Conservation (phyloP, 768 basidiomycete genomes). For the Boletus pseudopeckii region DNA sequence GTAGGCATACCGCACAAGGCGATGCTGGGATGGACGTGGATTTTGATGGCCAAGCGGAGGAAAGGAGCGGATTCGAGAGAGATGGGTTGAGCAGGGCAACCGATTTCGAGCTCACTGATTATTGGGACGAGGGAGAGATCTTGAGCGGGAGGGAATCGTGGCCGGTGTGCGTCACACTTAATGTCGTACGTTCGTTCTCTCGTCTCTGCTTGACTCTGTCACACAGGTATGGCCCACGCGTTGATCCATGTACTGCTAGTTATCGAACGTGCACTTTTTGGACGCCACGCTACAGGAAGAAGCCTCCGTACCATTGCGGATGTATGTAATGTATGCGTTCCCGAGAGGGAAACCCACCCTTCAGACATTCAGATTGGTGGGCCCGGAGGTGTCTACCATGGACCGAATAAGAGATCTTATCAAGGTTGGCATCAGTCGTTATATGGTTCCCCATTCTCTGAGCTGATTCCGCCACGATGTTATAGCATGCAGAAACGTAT, state of each 20-base stretch:
- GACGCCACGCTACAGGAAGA: slow-evolving; percentile 77
- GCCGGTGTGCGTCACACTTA: slow-evolving; percentile 78
- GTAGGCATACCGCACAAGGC: slow-evolving; percentile 34
- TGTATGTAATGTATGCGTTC: slow-evolving; percentile 68
- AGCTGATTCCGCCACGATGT: slow-evolving; percentile 44
- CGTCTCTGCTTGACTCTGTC: neutral
- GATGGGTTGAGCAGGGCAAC: slow-evolving; percentile 46
- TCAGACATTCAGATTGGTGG: slow-evolving; percentile 64
- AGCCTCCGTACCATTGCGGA: slow-evolving; percentile 54
- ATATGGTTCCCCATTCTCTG: neutral
- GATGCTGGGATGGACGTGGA: slow-evolving; percentile 53
- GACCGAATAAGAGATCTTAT: slow-evolving; percentile 49
- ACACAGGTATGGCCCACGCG: neutral
- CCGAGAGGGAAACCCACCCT: slow-evolving; percentile 39
- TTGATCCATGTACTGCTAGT: slow-evolving; percentile 33
- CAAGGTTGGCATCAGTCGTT: slow-evolving; percentile 39
- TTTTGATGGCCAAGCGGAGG: slow-evolving; percentile 22
- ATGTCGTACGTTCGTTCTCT: slow-evolving; percentile 51
- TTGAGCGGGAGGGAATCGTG: slow-evolving; percentile 60
- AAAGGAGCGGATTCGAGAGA: slow-evolving; percentile 55
- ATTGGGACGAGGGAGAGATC: slow-evolving; percentile 80
- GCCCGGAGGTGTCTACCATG: slow-evolving; percentile 54
- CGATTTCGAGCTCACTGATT: slow-evolving; percentile 86
- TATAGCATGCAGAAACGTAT: slow-evolving; percentile 66
- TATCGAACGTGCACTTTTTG: slow-evolving; percentile 60